These are phyloP conservation scores for Coemansia reversa DNA, from an alignment of 192 early-diverging fungal genomes.

Conservation along the genomic window DNA sequence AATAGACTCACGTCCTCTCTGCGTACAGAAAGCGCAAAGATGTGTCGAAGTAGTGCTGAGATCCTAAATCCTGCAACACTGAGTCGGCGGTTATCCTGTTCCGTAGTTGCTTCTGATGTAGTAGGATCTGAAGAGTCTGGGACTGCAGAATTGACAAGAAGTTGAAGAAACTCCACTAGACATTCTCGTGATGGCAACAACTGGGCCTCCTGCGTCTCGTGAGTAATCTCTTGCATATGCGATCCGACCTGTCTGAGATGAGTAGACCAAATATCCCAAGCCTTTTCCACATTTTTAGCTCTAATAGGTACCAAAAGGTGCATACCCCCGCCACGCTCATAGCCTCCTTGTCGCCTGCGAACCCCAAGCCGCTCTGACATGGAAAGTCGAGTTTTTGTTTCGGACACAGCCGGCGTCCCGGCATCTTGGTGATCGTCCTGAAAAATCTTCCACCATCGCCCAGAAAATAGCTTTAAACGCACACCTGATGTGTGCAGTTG, in stretches of 20 bases:
- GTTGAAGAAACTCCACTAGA: conserved; percentile 17
- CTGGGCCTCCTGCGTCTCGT: neutral
- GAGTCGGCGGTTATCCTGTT: neutral
- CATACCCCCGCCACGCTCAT: conserved; percentile 27
- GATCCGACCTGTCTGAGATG: conserved; percentile 11
- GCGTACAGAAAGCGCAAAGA: conserved; percentile 6
- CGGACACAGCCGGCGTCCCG: conserved; percentile 5
- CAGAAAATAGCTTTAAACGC: conserved; percentile 2
- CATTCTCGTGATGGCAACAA: neutral
- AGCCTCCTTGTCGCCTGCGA: conserved; percentile 16
- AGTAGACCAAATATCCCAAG: conserved; percentile 44
- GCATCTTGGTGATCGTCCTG: neutral
- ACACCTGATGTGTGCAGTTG: conserved; percentile 3
- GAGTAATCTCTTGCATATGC: neutral
- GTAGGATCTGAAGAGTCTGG: neutral
- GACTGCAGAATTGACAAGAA: conserved; percentile 11
- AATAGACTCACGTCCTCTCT: neutral
- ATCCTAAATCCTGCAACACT: conserved; percentile 14
- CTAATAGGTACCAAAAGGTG: conserved; percentile 30
- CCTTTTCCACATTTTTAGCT: conserved; percentile 41
- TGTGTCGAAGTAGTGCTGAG: conserved; percentile 12
- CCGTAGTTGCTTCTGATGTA: neutral
- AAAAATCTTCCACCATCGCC: conserved; percentile 1
- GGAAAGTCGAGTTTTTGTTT: neutral
- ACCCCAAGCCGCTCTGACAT: conserved; percentile 7